Base-by-base conservation (phyloP, 768 basidiomycete species). In the Ramaria sp. region DNA sequence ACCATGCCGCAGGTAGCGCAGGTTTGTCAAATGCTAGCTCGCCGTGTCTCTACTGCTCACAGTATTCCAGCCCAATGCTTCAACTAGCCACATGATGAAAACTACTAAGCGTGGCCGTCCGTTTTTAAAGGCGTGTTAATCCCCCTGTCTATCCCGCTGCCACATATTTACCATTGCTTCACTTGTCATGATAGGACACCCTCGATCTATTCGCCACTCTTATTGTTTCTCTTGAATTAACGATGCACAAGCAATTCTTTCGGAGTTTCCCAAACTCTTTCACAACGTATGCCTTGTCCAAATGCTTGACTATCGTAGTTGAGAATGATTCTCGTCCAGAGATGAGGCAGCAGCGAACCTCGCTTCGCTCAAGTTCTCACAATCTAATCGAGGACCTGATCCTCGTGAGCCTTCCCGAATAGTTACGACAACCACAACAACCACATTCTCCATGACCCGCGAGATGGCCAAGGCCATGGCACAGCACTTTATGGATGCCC, bases 401-500 rank as follows among this genome's bases (percentile, higher is more conserved):
- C 95, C 96, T 63, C 87, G 91, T 74, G 96, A 99, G 72, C 92
- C 93, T 65, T 84, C 90, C 71, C 87, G 96, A 67, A 91, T 99
- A 71, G 88, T 99, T 68, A 99, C 96, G 66, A 99, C 96, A 0
- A 99, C 96, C 0, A 99, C 96, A 6, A 98, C 96, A 5, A 99
- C 96, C 43, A 99, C 96, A 34, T 99, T 99, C 75, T 92, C 92
- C 60, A 98, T 99, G 96, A 91, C 92, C 63, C 87, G 96, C 64
- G 96, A 99, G 46, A 98, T 99, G 90, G 96, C 96, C 61, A 98
- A 97, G 74, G 92, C 91, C 34, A 98, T 99, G 86, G 90, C 91
- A 73, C 96, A 99, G 72, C 93, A 98, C 69, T 98, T 98, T 68
- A 96, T 99, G 91, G 96, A 98, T 63, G 93, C 96, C 58, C 90